Evolutionary conservation across 768 basidiomycete species (phyloP).

Genomic region (Favolaschia claudopus): DNA sequence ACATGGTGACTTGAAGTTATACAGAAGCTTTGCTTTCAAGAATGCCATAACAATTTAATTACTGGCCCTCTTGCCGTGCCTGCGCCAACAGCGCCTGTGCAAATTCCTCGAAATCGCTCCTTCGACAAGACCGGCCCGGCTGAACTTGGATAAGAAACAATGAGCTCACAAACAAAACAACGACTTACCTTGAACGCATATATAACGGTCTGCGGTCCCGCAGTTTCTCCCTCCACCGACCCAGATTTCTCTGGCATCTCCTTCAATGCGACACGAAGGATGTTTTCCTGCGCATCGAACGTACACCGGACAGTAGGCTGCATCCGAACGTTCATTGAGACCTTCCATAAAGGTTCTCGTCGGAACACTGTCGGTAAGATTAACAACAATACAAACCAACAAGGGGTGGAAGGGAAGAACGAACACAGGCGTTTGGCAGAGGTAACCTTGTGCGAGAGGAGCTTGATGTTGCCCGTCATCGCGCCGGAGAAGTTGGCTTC

Average conservation of each 20-base stretch:
- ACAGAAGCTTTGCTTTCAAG: no score
- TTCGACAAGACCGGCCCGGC: conserved; percentile 58
- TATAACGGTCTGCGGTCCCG: conserved; percentile 54
- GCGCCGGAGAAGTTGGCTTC: conserved; percentile 64
- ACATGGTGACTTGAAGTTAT: no score
- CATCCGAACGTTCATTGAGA: conserved; percentile 71
- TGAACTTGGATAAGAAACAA: conserved; percentile 20
- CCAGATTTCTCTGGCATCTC: conserved; percentile 46
- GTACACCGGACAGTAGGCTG: conserved; percentile 63
- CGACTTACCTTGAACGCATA: conserved; percentile 69
- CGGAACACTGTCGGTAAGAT: conserved; percentile 60
- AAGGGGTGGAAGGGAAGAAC: conserved; percentile 30
- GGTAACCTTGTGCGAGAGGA: conserved; percentile 54
- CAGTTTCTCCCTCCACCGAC: conserved; percentile 29
- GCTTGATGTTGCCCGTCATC: conserved; percentile 66
- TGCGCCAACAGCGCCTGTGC: conserved; percentile 49
- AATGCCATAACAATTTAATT: neutral
- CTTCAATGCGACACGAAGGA: conserved; percentile 62
- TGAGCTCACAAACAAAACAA: neutral
- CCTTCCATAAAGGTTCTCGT: conserved; percentile 73
- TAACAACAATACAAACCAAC: neutral
- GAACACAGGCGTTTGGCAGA: conserved; percentile 56
- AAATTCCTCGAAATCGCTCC: conserved; percentile 63
- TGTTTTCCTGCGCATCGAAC: conserved; percentile 61
- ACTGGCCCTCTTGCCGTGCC: conserved; percentile 12